Evolutionary conservation across 2,329 filamentous ascomycete genomes (phyloP).

Genomic region (Clonostachys rosea): DNA sequence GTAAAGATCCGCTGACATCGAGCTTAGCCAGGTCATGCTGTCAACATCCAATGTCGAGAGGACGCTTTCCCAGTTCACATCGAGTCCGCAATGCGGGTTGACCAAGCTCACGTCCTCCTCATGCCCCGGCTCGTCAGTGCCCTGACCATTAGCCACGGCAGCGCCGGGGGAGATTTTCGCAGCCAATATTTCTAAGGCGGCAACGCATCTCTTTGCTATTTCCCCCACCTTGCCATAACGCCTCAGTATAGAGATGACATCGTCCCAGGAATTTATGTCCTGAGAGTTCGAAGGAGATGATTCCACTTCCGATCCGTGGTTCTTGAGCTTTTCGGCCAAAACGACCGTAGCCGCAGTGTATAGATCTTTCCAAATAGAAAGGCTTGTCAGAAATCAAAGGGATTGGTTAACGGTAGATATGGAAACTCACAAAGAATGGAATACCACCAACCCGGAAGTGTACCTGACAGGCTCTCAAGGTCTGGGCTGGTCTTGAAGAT

Average conservation of each 20-base stretch:
- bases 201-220: conserved; percentile 2
- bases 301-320: neutral
- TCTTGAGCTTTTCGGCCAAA: conserved; percentile 1
- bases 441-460: conserved; percentile 3
- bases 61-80: too few relatives aligned
- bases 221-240: conserved; percentile 1
- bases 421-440: conserved; percentile 1
- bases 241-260: conserved; percentile 1
- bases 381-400: neutral
- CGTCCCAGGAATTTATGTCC: conserved; percentile 1
- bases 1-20: too few relatives aligned
- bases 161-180: neutral
- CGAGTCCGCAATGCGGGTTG: too few relatives aligned
- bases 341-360: conserved; percentile 2
- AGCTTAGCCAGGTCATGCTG: too few relatives aligned
- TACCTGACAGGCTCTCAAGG: neutral
- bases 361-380: neutral
- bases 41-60: too few relatives aligned
- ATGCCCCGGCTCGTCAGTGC: too few relatives aligned
- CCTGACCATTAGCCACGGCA: too few relatives aligned
- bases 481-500: neutral
- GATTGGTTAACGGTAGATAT: neutral
- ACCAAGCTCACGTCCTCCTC: too few relatives aligned
- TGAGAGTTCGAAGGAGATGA: neutral
- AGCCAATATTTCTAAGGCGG: conserved; percentile 1